phyloP scores from a whole-genome alignment of 768 basidiomycete genomes.

The Chalciporus piperatus region DNA sequence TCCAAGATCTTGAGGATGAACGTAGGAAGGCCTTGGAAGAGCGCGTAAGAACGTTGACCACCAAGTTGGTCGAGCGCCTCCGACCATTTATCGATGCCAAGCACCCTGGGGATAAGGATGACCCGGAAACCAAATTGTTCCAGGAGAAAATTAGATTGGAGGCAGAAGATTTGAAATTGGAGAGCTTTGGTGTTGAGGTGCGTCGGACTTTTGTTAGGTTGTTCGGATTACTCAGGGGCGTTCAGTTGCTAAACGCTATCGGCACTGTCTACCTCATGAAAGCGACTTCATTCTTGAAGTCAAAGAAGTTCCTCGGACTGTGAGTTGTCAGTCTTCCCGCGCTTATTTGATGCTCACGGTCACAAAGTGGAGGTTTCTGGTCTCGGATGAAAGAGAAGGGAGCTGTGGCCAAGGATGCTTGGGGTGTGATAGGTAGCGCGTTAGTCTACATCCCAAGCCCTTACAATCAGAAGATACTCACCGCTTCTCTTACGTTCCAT shows the following conservation, averaged over 20 bases:
- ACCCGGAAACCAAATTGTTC: slow-evolving; percentile 80
- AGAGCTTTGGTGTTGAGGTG: slow-evolving; percentile 97
- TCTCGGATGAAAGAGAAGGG: slow-evolving; percentile 94
- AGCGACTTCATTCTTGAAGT: slow-evolving; percentile 87
- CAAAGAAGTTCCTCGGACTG: slow-evolving; percentile 88
- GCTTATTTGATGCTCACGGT: slow-evolving; percentile 7
- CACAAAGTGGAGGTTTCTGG: slow-evolving; percentile 78
- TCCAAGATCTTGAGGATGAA: slow-evolving; percentile 79
- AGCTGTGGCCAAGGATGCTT: slow-evolving; percentile 89
- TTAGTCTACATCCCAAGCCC: slow-evolving; percentile 41
- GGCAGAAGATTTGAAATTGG: slow-evolving; percentile 92
- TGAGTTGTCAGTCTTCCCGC: slow-evolving; percentile 38
- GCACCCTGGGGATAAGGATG: slow-evolving; percentile 73
- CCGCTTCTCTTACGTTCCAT: slow-evolving; percentile 34
- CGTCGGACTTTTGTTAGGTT: slow-evolving; percentile 15
- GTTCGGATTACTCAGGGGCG: background rate
- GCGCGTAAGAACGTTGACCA: slow-evolving; percentile 69
- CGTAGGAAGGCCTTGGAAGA: slow-evolving; percentile 75
- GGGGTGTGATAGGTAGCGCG: slow-evolving; percentile 96
- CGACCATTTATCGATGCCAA: slow-evolving; percentile 91
- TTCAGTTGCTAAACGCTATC: slow-evolving; percentile 82
- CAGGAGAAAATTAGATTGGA: slow-evolving; percentile 75
- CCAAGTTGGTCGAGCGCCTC: slow-evolving; percentile 81
- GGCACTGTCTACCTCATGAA: slow-evolving; percentile 93
- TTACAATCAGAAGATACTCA: slow-evolving; percentile 55